phyloP scores from a whole-genome alignment of 768 basidiomycete species.

The Russula virescens region DNA sequence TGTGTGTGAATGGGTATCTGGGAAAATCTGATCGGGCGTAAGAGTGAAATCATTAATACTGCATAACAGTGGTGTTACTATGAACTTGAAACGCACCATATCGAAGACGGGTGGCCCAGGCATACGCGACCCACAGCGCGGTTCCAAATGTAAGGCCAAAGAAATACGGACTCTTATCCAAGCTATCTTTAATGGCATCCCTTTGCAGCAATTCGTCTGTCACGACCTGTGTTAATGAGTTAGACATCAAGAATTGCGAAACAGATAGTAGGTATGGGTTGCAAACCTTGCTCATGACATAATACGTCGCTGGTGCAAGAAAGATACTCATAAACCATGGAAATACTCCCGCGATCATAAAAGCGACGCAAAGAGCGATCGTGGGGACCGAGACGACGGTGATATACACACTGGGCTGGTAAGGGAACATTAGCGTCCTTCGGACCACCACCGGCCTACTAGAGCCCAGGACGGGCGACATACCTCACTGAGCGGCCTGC shows the following conservation, averaged over 20 bases:
- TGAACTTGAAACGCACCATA: background rate
- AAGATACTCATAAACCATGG: conserved; percentile 6
- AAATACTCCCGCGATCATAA: background rate
- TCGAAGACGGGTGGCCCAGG: conserved; percentile 10
- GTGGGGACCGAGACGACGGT: background rate
- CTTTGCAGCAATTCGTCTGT: background rate
- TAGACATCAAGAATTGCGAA: background rate
- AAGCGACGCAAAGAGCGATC: background rate
- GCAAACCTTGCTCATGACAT: background rate
- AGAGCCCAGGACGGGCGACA: conserved; percentile 20
- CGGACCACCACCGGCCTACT: background rate
- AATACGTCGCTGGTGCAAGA: background rate
- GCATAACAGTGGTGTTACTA: background rate
- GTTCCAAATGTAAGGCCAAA: background rate
- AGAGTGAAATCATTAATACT: background rate
- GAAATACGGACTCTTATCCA: background rate
- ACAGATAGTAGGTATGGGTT: no score
- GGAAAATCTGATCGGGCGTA: background rate
- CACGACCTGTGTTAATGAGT: background rate
- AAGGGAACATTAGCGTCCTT: background rate
- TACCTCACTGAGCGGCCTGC: conserved; percentile 67
- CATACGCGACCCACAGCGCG: background rate
- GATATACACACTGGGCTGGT: conserved; percentile 6
- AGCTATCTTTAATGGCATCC: background rate
- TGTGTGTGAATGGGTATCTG: background rate